Conservation (phyloP, 1,284 basidiomycete genomes). For the Pseudozyma tsukubaensis region DNA sequence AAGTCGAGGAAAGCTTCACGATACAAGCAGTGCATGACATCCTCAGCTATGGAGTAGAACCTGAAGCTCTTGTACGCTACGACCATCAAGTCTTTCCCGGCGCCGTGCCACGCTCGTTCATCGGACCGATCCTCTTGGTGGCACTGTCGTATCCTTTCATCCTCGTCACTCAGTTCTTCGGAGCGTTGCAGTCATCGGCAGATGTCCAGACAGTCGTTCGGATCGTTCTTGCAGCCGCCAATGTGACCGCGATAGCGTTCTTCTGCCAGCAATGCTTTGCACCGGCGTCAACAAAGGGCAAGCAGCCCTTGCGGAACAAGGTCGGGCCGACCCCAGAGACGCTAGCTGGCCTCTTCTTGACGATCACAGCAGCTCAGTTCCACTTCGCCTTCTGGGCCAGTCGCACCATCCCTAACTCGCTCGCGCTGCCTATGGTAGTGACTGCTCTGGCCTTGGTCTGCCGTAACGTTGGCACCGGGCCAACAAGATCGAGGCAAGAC, state of each 20-base stretch:
- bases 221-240: slow-evolving; percentile 78
- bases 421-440: slow-evolving; percentile 81
- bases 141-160: slow-evolving; percentile 60
- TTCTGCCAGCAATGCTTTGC: slow-evolving; percentile 75
- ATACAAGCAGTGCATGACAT: slow-evolving; percentile 92
- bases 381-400: slow-evolving; percentile 93
- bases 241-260: slow-evolving; percentile 76
- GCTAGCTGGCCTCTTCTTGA: slow-evolving; percentile 68
- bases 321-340: background rate
- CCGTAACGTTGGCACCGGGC: slow-evolving; percentile 47
- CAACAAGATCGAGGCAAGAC: slow-evolving; percentile 12
- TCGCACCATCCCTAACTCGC: slow-evolving; percentile 92
- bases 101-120: slow-evolving; percentile 86
- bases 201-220: slow-evolving; percentile 78
- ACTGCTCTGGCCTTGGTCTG: slow-evolving; percentile 75
- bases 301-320: background rate
- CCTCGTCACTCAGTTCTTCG: slow-evolving; percentile 68
- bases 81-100: slow-evolving; percentile 92
- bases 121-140: slow-evolving; percentile 74
- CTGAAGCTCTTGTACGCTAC: slow-evolving; percentile 73
- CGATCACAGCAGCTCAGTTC: slow-evolving; percentile 84
- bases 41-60: slow-evolving; percentile 78
- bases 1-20: slow-evolving; percentile 97
- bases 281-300: background rate
- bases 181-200: slow-evolving; percentile 73